A percentile compares a stretch with the other conserved stretches of the same genome.
These are phyloP conservation scores for Podaxis pistillaris DNA, from an alignment of 768 basidiomycete species.

Conservation along the genomic window DNA sequence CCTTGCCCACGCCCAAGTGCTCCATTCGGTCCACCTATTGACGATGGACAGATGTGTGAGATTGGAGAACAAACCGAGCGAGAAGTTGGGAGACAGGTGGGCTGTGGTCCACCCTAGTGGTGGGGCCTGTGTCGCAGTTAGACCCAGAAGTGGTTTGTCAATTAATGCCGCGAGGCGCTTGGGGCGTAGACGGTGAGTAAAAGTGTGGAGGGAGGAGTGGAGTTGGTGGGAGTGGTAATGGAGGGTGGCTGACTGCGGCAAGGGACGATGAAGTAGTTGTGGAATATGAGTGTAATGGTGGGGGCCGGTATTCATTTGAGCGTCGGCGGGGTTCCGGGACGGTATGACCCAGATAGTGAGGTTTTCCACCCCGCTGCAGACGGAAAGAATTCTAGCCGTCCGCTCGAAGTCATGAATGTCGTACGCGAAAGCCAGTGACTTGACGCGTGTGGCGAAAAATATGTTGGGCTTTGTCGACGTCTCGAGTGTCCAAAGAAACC, in stretches of 20 bases:
- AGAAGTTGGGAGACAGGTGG: constrained; percentile 17
- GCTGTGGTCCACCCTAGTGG: background rate
- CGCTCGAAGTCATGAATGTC: constrained; percentile 31
- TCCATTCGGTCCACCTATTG: constrained; percentile 44
- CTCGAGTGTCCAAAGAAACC: constrained; percentile 37
- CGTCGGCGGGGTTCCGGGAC: background rate
- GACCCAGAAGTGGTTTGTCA: constrained; percentile 20
- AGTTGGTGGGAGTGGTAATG: constrained; percentile 2
- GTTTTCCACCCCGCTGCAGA: constrained; percentile 32
- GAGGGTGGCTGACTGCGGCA: background rate
- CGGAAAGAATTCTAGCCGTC: constrained; percentile 28
- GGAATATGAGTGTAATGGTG: background rate
- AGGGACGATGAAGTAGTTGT: background rate
- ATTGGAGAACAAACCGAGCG: constrained; percentile 30
- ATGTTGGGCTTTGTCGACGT: constrained; percentile 30
- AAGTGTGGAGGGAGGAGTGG: constrained; percentile 19
- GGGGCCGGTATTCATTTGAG: background rate
- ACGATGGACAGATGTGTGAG: constrained; percentile 39
- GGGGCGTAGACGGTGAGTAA: constrained; percentile 27
- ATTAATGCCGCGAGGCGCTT: constrained; percentile 31
- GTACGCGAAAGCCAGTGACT: constrained; percentile 35
- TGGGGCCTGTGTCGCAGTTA: constrained; percentile 13
- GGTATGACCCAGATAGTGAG: constrained; percentile 38
- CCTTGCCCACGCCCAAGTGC: constrained; percentile 29
- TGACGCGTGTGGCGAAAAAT: constrained; percentile 36